These are phyloP conservation scores for Plenodomus tracheiphilus DNA, from an alignment of 2,329 filamentous ascomycete species.

Conservation along the genomic window DNA sequence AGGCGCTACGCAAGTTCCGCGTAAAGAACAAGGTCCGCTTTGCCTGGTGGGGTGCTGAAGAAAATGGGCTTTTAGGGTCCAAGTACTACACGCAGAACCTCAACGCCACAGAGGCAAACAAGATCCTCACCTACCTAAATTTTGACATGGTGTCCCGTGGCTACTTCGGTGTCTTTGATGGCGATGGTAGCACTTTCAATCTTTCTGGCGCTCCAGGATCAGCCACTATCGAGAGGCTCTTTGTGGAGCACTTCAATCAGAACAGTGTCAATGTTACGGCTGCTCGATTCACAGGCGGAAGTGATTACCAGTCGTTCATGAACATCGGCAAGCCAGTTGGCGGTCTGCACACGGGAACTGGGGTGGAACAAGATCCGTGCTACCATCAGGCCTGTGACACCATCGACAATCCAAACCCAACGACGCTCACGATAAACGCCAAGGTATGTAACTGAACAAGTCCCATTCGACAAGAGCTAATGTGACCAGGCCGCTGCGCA, in stretches of 20 bases:
- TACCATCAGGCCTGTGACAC: slow-evolving; percentile 47
- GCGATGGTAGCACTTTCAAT: slow-evolving; percentile 42
- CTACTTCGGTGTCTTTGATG: slow-evolving; percentile 46
- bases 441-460: slow-evolving; percentile 28
- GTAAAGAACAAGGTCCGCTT: slow-evolving; percentile 49
- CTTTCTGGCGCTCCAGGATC: slow-evolving; percentile 40
- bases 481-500: slow-evolving; percentile 36
- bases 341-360: slow-evolving; percentile 47
- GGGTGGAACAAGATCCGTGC: slow-evolving; percentile 45
- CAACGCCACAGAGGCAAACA: slow-evolving; percentile 35
- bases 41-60: slow-evolving; percentile 47
- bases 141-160: slow-evolving; percentile 50
- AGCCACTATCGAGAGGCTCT: slow-evolving; percentile 41
- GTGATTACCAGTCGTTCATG: slow-evolving; percentile 48
- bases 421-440: slow-evolving; percentile 43
- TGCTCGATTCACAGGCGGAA: slow-evolving; percentile 45
- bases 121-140: slow-evolving; percentile 48
- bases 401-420: slow-evolving; percentile 43
- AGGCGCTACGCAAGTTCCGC: slow-evolving; percentile 42
- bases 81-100: slow-evolving; percentile 44
- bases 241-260: slow-evolving; percentile 40
- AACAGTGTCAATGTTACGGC: slow-evolving; percentile 43
- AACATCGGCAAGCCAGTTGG: slow-evolving; percentile 46
- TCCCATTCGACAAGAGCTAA: slow-evolving; percentile 5
- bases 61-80: slow-evolving; percentile 45